Conservation (phyloP, 805 yeast genomes). For the Candida suzukii region DNA sequence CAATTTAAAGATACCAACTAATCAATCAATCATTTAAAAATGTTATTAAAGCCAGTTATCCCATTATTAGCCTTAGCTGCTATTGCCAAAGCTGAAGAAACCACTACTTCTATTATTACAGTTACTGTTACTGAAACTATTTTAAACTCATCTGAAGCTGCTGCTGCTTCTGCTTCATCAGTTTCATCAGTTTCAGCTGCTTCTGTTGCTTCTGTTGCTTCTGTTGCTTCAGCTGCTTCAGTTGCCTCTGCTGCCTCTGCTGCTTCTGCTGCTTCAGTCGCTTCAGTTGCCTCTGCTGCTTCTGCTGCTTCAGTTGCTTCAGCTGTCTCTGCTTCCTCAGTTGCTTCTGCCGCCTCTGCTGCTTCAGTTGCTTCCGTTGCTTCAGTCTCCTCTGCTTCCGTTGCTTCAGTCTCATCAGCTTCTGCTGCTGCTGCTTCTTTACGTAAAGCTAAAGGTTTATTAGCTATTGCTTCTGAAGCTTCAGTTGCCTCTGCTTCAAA, state of each 20-base stretch:
- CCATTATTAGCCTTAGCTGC: constrained; percentile 19
- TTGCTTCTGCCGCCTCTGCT: constrained; percentile 11
- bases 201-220: constrained; percentile 10
- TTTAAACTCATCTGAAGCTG: constrained; percentile 38
- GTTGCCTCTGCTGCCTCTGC: constrained; percentile 17
- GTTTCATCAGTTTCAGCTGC: constrained; percentile 13
- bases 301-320: constrained; percentile 16
- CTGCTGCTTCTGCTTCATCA: constrained; percentile 18
- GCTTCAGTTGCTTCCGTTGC: constrained; percentile 13
- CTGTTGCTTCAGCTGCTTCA: constrained; percentile 15
- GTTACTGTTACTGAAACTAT: constrained; percentile 40
- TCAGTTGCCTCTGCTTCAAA: constrained; percentile 5
- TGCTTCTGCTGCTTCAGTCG: constrained; percentile 9
- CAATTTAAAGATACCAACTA: background rate
- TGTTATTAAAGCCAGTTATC: constrained; percentile 19
- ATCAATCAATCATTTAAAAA: constrained; percentile 2
- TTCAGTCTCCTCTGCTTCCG: constrained; percentile 11
- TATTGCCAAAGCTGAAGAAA: constrained; percentile 22
- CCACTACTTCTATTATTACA: constrained; percentile 36
- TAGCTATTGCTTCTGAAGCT: constrained; percentile 34
- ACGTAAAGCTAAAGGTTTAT: constrained; percentile 29
- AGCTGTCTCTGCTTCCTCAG: constrained; percentile 14
- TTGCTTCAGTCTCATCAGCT: constrained; percentile 8
- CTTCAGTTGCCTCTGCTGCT: constrained; percentile 16
- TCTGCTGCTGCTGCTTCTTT: constrained; percentile 14